A percentile compares a stretch with the other conserved stretches of the same genome.
phyloP scores from a whole-genome alignment of 768 basidiomycete genomes.

The Chalciporus pseudorubinellus region DNA sequence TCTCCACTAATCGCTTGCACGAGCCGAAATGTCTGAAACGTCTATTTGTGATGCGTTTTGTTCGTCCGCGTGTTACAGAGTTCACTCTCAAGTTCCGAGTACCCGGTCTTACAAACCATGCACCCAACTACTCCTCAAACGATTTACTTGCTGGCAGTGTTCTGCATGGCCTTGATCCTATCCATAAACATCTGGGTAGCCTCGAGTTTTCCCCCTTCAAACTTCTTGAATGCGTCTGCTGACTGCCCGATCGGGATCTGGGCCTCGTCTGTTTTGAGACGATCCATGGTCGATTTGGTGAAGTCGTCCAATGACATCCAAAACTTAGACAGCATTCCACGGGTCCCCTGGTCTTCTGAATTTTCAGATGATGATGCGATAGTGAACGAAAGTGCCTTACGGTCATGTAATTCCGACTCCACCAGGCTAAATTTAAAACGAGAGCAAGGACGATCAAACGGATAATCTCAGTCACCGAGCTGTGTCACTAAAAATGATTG shows the following conservation, averaged over 20 bases:
- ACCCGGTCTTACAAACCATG: too few species aligned
- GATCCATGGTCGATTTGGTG: too few species aligned
- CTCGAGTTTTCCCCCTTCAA: slow-evolving; percentile 30
- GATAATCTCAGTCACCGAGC: neutral
- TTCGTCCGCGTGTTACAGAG: too few species aligned
- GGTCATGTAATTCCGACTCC: slow-evolving; percentile 61
- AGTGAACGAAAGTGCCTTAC: slow-evolving; percentile 30
- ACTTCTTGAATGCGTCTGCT: slow-evolving; percentile 18
- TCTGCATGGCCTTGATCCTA: too few species aligned
- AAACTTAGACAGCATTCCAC: slow-evolving; percentile 44
- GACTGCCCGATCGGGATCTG: slow-evolving; percentile 28
- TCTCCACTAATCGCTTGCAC: too few species aligned
- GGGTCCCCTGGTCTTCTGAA: slow-evolving; percentile 49
- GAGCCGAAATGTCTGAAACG: slow-evolving; percentile 7
- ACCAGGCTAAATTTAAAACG: slow-evolving; percentile 34
- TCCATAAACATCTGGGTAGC: too few species aligned
- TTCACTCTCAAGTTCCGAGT: too few species aligned
- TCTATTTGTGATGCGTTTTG: too few species aligned
- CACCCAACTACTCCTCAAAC: too few species aligned
- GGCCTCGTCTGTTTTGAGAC: slow-evolving; percentile 23
- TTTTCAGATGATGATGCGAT: slow-evolving; percentile 38
- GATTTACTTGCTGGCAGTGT: too few species aligned
- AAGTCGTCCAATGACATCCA: slow-evolving; percentile 52
- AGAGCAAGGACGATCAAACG: neutral
- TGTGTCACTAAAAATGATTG: neutral